Base-by-base conservation (phyloP, 208 protist genomes). In the Leptomonas seymouri region DNA sequence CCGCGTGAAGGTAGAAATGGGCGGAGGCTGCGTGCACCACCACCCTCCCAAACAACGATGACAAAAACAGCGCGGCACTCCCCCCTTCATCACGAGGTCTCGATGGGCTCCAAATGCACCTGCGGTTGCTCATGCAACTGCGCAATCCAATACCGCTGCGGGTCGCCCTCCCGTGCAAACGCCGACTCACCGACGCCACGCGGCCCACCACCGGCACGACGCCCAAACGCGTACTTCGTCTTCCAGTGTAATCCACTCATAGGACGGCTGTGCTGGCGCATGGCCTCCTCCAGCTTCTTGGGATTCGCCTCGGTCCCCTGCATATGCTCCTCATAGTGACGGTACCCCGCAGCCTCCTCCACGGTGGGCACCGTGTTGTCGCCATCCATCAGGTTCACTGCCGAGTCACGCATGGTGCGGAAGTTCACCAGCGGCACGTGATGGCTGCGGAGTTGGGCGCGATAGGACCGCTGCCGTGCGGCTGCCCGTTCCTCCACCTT, bases 371-470 rank as follows among this genome's bases (percentile, higher is more conserved):
- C 31, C 20, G 27, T 34, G 50, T 58, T 67, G 57, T 75, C 48
- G 41, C 49, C 59, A 18, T 51, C 58, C 14, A 56, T 11, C 21
- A 53, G 20, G 41, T 51, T 71, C 27, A 23, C 57, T 9, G 36
- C 12, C 8, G 67, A 31, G 31, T 74, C 59, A 15, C 66, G 62
- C 39, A 54, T 69, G n/a, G 81, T 90, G 27, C 34, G 57, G 49
- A 90, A 90, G 23, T 71, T 78, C 7, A 83, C 77, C 2, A 90
- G 58, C 7, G 83, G 74, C 41, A 85, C 76, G 72, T 92, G 79
- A 62, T 89, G 86, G 30, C 71, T 80, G 56, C 68, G 78, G 39
- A 89, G 78, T 15, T 73, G 44, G 23, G 45, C 23, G 30, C 62
- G 49, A 68, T 87, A 76, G n/a, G 74, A 57, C 30, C 25, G 57